These are phyloP conservation scores for Pseudocercospora fijiensis DNA, from an alignment of 2,329 filamentous ascomycete species.

Conservation along the genomic window DNA sequence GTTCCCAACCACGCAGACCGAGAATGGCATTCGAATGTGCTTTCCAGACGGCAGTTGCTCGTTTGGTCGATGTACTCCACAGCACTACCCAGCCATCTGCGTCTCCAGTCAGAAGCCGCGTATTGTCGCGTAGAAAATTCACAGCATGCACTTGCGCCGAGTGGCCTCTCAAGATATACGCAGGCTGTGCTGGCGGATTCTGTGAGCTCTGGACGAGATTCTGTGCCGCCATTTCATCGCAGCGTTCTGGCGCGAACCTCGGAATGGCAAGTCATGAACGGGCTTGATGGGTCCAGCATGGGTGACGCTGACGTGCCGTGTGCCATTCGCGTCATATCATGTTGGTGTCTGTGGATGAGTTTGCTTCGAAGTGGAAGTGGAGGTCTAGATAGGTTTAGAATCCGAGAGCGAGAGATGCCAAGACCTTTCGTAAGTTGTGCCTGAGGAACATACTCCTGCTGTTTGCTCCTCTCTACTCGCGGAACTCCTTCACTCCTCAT, in stretches of 20 bases:
- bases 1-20: slow-evolving; percentile 68
- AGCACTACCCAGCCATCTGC: slow-evolving; percentile 84
- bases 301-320: not conserved
- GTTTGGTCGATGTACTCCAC: slow-evolving; percentile 81
- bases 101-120: slow-evolving; percentile 79
- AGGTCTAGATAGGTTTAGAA: not conserved
- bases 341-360: not conserved
- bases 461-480: not conserved
- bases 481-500: no score
- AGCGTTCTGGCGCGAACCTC: not conserved
- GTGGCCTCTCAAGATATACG: slow-evolving; percentile 82
- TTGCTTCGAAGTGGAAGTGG: not conserved
- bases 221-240: slow-evolving; percentile 12
- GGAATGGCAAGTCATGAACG: no score
- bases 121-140: slow-evolving; percentile 69
- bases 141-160: slow-evolving; percentile 74
- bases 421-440: not conserved
- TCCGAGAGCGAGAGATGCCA: not conserved
- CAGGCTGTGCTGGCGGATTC: slow-evolving; percentile 55
- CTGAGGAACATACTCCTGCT: no score
- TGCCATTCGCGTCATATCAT: not conserved
- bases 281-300: not conserved
- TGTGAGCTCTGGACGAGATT: slow-evolving; percentile 23
- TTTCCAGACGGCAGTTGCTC: slow-evolving; percentile 80
- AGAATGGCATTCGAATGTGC: slow-evolving; percentile 78